Conservation (phyloP, 2,329 filamentous ascomycete genomes). For the Penicillium sp. region DNA sequence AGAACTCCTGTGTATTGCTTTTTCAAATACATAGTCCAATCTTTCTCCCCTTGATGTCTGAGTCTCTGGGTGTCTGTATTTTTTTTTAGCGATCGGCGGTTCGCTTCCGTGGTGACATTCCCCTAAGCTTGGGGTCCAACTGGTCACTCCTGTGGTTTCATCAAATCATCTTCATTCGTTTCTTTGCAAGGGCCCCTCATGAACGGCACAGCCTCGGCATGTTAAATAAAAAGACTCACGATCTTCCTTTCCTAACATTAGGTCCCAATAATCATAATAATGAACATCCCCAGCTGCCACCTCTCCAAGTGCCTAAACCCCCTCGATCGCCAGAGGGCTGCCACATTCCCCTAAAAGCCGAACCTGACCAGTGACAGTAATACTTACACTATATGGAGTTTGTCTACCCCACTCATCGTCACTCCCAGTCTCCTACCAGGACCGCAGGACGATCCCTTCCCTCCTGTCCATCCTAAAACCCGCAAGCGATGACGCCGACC, state of each 20-base stretch:
- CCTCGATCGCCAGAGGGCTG: slow-evolving; percentile 12
- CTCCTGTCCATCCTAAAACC: slow-evolving; percentile 18
- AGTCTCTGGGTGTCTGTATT: not conserved
- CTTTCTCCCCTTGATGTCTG: not conserved
- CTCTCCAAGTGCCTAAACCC: no score
- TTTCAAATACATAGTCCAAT: no score
- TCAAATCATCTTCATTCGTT: not conserved
- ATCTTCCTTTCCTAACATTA: not conserved
- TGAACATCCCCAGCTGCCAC: no score
- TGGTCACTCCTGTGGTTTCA: not conserved
- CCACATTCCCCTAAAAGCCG: slow-evolving; percentile 15
- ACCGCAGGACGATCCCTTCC: slow-evolving; percentile 29
- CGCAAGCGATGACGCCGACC: slow-evolving; percentile 32
- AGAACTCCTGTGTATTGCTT: not conserved
- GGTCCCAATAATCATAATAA: not conserved
- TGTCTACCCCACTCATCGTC: slow-evolving; percentile 12
- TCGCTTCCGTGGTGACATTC: not conserved
- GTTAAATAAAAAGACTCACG: not conserved
- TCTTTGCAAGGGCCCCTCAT: not conserved
- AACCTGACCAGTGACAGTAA: not conserved
- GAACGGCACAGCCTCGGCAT: not conserved
- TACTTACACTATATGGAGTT: no score
- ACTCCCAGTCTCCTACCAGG: not conserved
- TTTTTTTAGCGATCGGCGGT: slow-evolving; percentile 9
- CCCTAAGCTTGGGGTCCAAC: slow-evolving; percentile 4